A percentile compares a stretch with the other conserved stretches of the same genome.
phyloP scores from a whole-genome alignment of 2,329 filamentous ascomycete species.

The Dothistroma septosporum region DNA sequence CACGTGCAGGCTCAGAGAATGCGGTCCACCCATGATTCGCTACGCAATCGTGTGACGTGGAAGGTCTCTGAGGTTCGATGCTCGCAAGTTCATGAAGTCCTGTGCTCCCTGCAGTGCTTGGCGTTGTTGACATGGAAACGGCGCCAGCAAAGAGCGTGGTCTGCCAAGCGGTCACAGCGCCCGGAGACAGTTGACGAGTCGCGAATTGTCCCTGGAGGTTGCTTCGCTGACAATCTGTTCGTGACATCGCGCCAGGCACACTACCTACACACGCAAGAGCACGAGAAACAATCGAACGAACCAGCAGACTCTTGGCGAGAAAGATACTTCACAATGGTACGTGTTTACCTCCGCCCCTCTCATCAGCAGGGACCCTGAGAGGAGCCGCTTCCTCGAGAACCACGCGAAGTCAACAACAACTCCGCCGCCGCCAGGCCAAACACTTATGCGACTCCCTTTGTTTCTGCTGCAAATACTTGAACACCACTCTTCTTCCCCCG shows the following conservation, averaged over 20 bases:
- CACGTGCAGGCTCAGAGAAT: not conserved
- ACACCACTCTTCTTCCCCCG: not conserved
- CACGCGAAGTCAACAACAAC: conserved; percentile 4
- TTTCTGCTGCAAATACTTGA: not conserved
- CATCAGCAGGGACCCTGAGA: not conserved
- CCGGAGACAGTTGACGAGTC: not conserved
- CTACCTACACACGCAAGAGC: not conserved
- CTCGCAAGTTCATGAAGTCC: not conserved
- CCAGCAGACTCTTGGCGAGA: not conserved
- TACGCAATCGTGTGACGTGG: not conserved
- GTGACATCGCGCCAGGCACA: not conserved
- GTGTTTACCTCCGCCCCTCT: not conserved
- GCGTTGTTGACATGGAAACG: not conserved
- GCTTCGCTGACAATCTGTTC: not conserved
- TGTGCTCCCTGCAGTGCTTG: not conserved
- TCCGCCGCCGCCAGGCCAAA: not conserved
- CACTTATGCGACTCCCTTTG: not conserved
- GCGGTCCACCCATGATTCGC: not conserved
- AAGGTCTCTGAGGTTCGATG: not conserved
- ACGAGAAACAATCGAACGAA: not conserved
- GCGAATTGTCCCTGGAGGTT: not conserved
- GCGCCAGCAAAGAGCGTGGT: not conserved
- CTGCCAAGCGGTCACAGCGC: not conserved
- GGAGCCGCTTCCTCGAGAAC: not conserved
- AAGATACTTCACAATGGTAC: conserved; percentile 1